Evolutionary conservation across 305 asterid species (phyloP).

Genomic region (Lippia alba): DNA sequence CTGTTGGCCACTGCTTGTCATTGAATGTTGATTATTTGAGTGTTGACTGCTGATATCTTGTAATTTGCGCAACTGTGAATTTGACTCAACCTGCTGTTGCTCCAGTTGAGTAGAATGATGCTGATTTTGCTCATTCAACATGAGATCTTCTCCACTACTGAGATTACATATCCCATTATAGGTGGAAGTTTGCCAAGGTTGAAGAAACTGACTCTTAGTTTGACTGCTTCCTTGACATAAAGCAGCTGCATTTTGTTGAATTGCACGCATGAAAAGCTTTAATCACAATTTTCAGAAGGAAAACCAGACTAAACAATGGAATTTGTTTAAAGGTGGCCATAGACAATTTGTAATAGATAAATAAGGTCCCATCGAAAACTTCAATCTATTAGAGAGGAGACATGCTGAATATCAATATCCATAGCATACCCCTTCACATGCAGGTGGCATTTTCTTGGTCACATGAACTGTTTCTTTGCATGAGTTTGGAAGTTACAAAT

Average conservation of each 20-base stretch:
- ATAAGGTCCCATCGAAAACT: background rate
- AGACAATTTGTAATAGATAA: no score
- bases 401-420: no score
- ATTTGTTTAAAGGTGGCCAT: no score
- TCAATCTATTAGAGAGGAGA: no score
- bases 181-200: conserved; percentile 70
- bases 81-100: conserved; percentile 43
- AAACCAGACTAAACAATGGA: background rate
- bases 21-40: conserved; percentile 52
- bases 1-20: conserved; percentile 48
- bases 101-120: conserved; percentile 54
- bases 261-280: conserved; percentile 21
- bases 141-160: conserved; percentile 54
- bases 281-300: background rate
- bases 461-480: no score
- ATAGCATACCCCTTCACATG: no score
- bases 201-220: conserved; percentile 55
- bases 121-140: conserved; percentile 47
- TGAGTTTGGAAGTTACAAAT: no score
- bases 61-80: conserved; percentile 47
- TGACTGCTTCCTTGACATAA: conserved; percentile 58
- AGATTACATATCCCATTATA: conserved; percentile 52
- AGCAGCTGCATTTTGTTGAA: conserved; percentile 44
- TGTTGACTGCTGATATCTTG: conserved; percentile 57
- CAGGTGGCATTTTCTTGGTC: no score